Evolutionary conservation across 1,139 yeast genomes (phyloP).

Genomic region (Candida labiduridarum): DNA sequence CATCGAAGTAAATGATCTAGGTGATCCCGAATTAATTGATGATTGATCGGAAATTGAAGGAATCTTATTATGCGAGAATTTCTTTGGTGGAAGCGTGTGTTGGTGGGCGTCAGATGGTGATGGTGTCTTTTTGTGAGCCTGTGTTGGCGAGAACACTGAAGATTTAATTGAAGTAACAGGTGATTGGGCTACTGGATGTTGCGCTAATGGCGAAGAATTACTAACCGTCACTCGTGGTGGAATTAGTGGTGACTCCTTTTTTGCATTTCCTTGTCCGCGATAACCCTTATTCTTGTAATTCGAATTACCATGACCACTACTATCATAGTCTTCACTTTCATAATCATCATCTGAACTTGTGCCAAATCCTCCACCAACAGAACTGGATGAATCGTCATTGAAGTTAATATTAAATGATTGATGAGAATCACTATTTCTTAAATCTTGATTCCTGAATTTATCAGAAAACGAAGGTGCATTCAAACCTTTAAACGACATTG

Average conservation of each 20-base stretch:
- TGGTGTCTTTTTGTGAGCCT: not conserved
- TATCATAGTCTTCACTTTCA: slow-evolving; percentile 15
- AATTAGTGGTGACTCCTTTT: slow-evolving; percentile 4
- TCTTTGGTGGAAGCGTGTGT: slow-evolving; percentile 18
- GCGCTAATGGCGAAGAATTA: not conserved
- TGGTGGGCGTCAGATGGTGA: slow-evolving; percentile 3
- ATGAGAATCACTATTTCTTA: slow-evolving; percentile 42
- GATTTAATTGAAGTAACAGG: not conserved
- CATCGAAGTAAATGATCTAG: slow-evolving; percentile 35
- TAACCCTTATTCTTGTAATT: slow-evolving; percentile 12
- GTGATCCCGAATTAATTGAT: slow-evolving; percentile 24
- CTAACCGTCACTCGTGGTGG: slow-evolving; percentile 7
- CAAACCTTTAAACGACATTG: slow-evolving; percentile 69
- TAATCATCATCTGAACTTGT: slow-evolving; percentile 32
- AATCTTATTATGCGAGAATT: slow-evolving; percentile 30
- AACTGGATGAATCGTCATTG: slow-evolving; percentile 31
- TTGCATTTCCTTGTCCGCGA: not conserved
- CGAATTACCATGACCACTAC: slow-evolving; percentile 4
- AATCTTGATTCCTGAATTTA: slow-evolving; percentile 29
- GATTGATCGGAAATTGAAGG: slow-evolving; percentile 25
- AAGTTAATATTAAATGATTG: slow-evolving; percentile 46
- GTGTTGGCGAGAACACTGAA: slow-evolving; percentile 6
- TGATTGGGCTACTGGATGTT: not conserved
- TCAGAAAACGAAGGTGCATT: slow-evolving; percentile 57
- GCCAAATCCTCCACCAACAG: slow-evolving; percentile 35